These are phyloP conservation scores for Quercus bicolor DNA, from an alignment of 306 rosid genomes.

Conservation along the genomic window DNA sequence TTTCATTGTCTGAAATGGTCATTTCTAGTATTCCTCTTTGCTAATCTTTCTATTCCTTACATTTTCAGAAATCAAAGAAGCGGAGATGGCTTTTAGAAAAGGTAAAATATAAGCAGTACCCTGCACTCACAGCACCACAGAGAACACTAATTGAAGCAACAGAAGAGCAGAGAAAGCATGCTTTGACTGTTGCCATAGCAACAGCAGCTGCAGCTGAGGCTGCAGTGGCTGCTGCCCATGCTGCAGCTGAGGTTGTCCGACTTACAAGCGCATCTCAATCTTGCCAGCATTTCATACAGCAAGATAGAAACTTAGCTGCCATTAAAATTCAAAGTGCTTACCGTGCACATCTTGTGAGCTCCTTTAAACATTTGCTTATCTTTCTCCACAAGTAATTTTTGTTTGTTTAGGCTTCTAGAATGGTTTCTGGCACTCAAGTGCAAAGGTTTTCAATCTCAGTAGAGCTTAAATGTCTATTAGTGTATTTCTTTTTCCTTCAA, in stretches of 20 bases:
- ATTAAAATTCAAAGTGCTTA: slow-evolving; percentile 68
- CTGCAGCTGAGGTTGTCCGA: slow-evolving; percentile 85
- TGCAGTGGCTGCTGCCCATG: slow-evolving; percentile 84
- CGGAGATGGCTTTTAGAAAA: slow-evolving; percentile 58
- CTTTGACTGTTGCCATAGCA: slow-evolving; percentile 75
- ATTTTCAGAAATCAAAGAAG: slow-evolving; percentile 44
- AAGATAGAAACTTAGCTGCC: slow-evolving; percentile 55
- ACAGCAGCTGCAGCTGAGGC: slow-evolving; percentile 86
- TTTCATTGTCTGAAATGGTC: neutral
- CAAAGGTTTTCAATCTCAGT: no score
- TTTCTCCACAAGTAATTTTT: neutral
- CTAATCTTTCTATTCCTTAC: slow-evolving; percentile 1
- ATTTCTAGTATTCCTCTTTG: slow-evolving; percentile 1
- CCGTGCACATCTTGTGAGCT: slow-evolving; percentile 77
- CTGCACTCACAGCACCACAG: slow-evolving; percentile 43
- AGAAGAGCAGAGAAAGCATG: slow-evolving; percentile 72
- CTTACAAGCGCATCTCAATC: slow-evolving; percentile 47
- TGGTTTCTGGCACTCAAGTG: no score
- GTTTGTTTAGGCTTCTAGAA: neutral
- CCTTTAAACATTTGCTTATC: neutral
- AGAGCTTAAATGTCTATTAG: no score
- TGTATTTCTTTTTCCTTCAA: neutral
- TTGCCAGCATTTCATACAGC: slow-evolving; percentile 21
- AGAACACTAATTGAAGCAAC: slow-evolving; percentile 54
- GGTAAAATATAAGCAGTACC: slow-evolving; percentile 42